Evolutionary conservation across 257 asterid species (phyloP).

Genomic region (Fraxinus anomala): DNA sequence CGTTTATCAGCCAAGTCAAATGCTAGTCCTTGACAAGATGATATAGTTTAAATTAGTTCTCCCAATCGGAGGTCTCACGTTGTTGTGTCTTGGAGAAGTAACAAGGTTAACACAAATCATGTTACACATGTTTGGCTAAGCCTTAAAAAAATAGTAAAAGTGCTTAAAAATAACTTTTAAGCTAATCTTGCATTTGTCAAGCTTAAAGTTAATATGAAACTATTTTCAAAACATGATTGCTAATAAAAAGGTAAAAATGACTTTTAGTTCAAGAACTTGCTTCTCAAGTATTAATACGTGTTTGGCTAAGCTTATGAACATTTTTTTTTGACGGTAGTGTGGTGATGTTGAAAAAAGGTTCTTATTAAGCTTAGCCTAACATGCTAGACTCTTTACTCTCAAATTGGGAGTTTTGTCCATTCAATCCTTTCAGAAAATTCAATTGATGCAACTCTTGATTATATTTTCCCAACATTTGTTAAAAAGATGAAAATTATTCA

Average conservation of each 20-base stretch:
- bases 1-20: neutral
- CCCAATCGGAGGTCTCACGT: neutral
- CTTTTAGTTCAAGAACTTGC: neutral
- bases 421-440: conserved; percentile 6
- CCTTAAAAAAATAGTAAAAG: neutral
- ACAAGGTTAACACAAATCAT: neutral
- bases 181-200: neutral
- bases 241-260: no score
- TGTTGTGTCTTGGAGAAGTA: neutral
- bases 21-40: neutral
- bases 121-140: neutral
- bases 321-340: no score
- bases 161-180: neutral
- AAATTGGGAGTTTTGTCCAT: neutral
- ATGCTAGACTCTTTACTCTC: no score
- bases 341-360: neutral
- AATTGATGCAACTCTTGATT: neutral
- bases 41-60: neutral
- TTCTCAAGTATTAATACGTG: neutral
- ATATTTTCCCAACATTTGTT: conserved; percentile 10
- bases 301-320: neutral
- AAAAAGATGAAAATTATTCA: conserved; percentile 13
- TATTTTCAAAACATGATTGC: neutral
- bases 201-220: no score
- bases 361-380: no score